These are phyloP conservation scores for Kodamaea sp. DNA, from an alignment of 1,139 yeast species.

Conservation along the genomic window DNA sequence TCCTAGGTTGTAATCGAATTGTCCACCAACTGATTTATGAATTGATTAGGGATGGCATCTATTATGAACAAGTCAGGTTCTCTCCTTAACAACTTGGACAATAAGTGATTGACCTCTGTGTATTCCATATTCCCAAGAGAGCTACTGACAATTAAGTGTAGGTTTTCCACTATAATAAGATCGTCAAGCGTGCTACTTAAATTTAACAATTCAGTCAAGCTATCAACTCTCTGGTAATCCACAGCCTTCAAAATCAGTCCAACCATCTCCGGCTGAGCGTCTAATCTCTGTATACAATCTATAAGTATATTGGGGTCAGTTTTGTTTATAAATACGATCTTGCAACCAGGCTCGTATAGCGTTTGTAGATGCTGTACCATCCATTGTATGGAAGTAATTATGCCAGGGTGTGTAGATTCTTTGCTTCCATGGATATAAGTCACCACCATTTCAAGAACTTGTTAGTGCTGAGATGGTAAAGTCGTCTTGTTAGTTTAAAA, in stretches of 20 bases:
- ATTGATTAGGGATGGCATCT: slow-evolving; percentile 6
- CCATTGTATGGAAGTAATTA: too few relatives aligned
- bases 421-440: too few relatives aligned
- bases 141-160: slow-evolving; percentile 7
- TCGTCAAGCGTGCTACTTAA: neutral
- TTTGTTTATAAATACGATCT: slow-evolving; percentile 10
- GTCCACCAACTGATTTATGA: slow-evolving; percentile 6
- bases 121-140: slow-evolving; percentile 7
- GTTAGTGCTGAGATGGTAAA: too few relatives aligned
- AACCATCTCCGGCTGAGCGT: too few relatives aligned
- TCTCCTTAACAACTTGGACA: slow-evolving; percentile 5
- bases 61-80: slow-evolving; percentile 3
- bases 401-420: too few relatives aligned
- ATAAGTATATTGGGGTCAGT: slow-evolving; percentile 10
- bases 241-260: too few relatives aligned
- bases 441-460: too few relatives aligned
- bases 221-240: slow-evolving; percentile 11
- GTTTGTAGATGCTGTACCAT: slow-evolving; percentile 2
- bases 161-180: slow-evolving; percentile 9
- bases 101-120: slow-evolving; percentile 7
- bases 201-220: slow-evolving; percentile 2
- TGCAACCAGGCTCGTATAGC: neutral
- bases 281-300: neutral
- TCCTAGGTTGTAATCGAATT: slow-evolving; percentile 1
- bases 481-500: too few relatives aligned